Conservation (phyloP, 83 land plant species). For the Picea engelmannii region DNA sequence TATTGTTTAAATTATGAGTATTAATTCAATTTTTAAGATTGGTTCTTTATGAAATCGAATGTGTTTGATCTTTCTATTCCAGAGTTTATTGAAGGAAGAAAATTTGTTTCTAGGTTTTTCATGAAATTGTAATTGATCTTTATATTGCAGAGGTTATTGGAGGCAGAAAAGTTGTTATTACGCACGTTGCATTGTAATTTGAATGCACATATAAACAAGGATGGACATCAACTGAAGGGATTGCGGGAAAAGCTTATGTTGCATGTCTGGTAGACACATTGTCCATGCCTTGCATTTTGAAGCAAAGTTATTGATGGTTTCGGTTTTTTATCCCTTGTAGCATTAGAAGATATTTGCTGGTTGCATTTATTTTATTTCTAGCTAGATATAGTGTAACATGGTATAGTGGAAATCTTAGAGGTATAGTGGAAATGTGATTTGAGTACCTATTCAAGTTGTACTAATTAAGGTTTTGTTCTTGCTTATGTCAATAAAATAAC, state of each 20-base stretch:
- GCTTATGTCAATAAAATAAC: too few relatives aligned
- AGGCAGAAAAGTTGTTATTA: not conserved
- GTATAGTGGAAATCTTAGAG: too few relatives aligned
- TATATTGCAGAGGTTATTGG: not conserved
- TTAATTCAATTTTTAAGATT: not conserved
- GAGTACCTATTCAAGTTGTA: too few relatives aligned
- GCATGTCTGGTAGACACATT: not conserved
- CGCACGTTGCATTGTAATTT: not conserved
- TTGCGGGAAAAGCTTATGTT: not conserved
- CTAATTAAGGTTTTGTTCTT: too few relatives aligned
- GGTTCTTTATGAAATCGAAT: too few relatives aligned
- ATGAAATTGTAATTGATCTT: not conserved
- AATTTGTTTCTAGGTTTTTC: not conserved
- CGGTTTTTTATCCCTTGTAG: too few relatives aligned
- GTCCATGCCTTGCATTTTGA: not conserved
- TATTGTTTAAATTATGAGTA: not conserved
- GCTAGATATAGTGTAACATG: too few relatives aligned
- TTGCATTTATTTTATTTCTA: too few relatives aligned
- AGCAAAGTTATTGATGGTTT: too few relatives aligned
- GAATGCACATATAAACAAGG: not conserved
- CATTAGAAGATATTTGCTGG: too few relatives aligned
- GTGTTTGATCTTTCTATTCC: not conserved
- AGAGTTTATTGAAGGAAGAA: not conserved
- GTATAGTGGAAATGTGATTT: too few relatives aligned
- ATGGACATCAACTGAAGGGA: not conserved